Conservation (phyloP, 176 grass and related monocot genomes). For the barley (Hordeum vulgare) region DNA sequence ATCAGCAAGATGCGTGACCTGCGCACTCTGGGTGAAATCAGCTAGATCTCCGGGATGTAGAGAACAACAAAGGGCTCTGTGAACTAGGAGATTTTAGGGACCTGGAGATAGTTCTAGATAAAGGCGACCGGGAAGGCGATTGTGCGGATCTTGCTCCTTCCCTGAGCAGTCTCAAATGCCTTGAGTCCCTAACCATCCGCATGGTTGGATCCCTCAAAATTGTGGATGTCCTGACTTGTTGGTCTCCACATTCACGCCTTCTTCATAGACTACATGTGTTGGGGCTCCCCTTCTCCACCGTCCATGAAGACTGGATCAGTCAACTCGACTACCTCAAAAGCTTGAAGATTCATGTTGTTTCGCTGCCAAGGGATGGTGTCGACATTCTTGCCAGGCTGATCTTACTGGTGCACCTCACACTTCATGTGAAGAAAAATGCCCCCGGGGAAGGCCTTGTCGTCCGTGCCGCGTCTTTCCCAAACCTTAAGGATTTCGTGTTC, state of each 20-base stretch:
- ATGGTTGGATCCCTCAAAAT: background rate
- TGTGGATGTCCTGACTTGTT: background rate
- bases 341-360: background rate
- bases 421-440: background rate
- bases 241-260: background rate
- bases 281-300: background rate
- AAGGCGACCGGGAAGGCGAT: background rate
- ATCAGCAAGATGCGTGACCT: background rate
- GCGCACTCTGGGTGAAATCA: background rate
- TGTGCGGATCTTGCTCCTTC: background rate
- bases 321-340: background rate
- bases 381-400: background rate
- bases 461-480: background rate
- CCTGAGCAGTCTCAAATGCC: background rate
- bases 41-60: background rate
- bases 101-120: background rate
- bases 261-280: background rate
- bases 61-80: background rate
- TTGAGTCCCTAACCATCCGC: background rate
- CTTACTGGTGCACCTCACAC: background rate
- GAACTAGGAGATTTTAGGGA: background rate
- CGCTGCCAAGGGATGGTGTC: background rate
- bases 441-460: background rate
- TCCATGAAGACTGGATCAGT: background rate
- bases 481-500: conserved; percentile 9